Evolutionary conservation across 345 rosid species (phyloP).

Genomic region (Eucalyptus victrix): DNA sequence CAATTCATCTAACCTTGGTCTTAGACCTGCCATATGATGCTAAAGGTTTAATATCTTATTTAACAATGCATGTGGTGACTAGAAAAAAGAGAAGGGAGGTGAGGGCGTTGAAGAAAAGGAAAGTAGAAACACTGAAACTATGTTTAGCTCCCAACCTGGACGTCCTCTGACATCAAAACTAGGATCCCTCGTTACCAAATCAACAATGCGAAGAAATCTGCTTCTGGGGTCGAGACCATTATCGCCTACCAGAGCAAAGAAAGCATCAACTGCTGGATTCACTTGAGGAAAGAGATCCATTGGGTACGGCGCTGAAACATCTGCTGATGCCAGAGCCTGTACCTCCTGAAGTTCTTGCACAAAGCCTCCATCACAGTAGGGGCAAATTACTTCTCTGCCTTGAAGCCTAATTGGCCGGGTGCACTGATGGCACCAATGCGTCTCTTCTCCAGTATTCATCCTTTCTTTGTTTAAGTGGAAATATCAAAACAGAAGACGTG

Average conservation of each 20-base stretch:
- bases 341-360: neutral
- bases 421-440: constrained; percentile 2
- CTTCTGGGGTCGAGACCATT: neutral
- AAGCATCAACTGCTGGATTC: neutral
- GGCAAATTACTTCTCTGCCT: neutral
- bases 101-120: neutral
- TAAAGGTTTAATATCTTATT: neutral
- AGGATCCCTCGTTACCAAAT: neutral
- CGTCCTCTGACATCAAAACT: constrained; percentile 1
- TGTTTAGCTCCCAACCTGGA: neutral
- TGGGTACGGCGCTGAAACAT: neutral
- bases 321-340: neutral
- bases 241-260: neutral
- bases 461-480: neutral
- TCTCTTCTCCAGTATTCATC: neutral
- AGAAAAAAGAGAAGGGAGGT: neutral
- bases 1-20: neutral
- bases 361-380: constrained; percentile 1
- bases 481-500: neutral
- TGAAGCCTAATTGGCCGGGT: neutral
- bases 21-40: neutral
- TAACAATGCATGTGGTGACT: neutral
- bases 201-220: neutral
- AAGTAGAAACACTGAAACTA: neutral
- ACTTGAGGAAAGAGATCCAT: neutral